Percentiles rank a stretch among this genome's conserved stretches.
Conservation (phyloP, 805 yeast species). For the Myxozyma monticola region DNA sequence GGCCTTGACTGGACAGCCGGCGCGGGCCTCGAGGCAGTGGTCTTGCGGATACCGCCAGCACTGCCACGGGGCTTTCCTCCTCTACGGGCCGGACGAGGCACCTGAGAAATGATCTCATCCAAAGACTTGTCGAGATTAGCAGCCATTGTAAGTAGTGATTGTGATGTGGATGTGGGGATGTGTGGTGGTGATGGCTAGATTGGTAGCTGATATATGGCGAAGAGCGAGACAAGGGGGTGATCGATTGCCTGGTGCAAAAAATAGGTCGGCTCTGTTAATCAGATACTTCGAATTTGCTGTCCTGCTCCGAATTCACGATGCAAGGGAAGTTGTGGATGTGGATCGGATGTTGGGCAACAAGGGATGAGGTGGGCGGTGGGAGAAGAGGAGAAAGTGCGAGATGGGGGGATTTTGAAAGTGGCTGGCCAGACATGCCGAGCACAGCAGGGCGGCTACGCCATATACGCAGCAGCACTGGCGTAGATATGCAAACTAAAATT, state of each 20-base stretch:
- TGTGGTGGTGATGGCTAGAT: not conserved
- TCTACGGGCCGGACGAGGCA: conserved; percentile 35
- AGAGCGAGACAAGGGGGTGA: not conserved
- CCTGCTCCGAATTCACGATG: not conserved
- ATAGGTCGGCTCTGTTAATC: not conserved
- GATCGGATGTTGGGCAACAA: not conserved
- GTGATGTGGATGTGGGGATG: not conserved
- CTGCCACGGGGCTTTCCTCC: conserved; percentile 29
- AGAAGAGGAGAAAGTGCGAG: not conserved
- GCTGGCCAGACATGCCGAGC: too few relatives aligned
- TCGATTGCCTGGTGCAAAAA: not conserved
- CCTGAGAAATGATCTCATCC: conserved; percentile 85
- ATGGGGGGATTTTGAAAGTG: not conserved
- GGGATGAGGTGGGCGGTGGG: not conserved
- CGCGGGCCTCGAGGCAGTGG: too few relatives aligned
- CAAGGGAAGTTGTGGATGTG: not conserved
- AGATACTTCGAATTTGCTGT: not conserved
- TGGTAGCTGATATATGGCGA: not conserved
- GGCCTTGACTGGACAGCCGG: too few relatives aligned
- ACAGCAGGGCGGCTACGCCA: too few relatives aligned
- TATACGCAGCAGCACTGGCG: too few relatives aligned
- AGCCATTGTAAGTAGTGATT: conserved; percentile 52
- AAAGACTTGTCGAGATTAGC: conserved; percentile 85
- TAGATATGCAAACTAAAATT: too few relatives aligned
- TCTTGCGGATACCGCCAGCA: conserved; percentile 37